phyloP scores from a whole-genome alignment of 2,329 filamentous ascomycete species.

The Trichoderma gracile region DNA sequence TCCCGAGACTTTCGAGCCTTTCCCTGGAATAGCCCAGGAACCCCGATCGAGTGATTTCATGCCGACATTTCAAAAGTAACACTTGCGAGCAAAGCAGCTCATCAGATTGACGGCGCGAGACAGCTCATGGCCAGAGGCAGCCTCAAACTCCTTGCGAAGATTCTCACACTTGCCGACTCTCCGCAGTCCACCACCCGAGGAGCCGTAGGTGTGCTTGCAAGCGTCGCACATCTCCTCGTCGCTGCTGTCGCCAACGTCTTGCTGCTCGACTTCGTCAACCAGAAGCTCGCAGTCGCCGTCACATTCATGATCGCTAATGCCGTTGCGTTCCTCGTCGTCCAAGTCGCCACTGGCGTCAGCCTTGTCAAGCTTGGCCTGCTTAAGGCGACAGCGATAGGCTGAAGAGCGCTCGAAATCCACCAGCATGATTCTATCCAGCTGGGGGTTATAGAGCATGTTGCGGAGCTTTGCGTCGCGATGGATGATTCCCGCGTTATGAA shows the following conservation, averaged over 20 bases:
- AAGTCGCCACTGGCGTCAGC: too few species aligned
- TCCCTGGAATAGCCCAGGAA: neutral
- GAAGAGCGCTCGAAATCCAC: constrained; percentile 39
- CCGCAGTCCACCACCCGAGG: neutral
- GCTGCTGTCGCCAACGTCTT: neutral
- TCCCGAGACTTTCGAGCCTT: neutral
- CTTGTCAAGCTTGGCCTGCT: neutral
- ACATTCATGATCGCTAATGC: too few species aligned
- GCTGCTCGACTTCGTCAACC: neutral
- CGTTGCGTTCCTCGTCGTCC: too few species aligned
- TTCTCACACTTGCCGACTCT: neutral
- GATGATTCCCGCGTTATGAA: constrained; percentile 33
- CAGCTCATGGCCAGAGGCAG: neutral
- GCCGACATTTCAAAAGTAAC: neutral
- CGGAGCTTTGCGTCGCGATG: constrained; percentile 35
- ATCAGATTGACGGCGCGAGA: neutral
- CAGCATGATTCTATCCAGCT: constrained; percentile 34
- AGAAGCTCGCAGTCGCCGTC: neutral
- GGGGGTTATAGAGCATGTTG: constrained; percentile 38
- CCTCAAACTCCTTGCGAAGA: neutral
- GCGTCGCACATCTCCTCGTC: neutral
- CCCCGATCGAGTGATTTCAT: too few species aligned
- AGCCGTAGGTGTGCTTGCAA: neutral
- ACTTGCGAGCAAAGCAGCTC: neutral
- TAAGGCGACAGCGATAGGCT: constrained; percentile 26